Percentiles rank a stretch among this genome's conserved stretches.
Conservation (phyloP, 2,329 filamentous ascomycete species). For the Coleophoma cylindrospora region DNA sequence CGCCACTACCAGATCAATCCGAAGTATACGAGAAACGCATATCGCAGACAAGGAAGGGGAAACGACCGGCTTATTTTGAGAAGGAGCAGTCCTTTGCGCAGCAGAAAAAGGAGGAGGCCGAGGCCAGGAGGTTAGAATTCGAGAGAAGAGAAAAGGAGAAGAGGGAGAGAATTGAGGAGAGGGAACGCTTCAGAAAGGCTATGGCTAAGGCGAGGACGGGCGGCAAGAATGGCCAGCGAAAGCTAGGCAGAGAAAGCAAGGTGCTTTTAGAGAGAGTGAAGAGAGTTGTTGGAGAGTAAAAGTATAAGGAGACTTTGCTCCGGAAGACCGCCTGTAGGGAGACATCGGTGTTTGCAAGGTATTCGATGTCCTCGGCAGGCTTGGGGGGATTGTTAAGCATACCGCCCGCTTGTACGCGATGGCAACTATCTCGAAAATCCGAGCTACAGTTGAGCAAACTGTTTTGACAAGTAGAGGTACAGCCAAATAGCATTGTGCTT, state of each 20-base stretch:
- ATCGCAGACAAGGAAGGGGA: conserved; percentile 1
- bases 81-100: conserved; percentile 33
- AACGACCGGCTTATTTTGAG: conserved; percentile 28
- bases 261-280: conserved; percentile 61
- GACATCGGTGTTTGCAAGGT: too few species aligned
- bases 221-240: conserved; percentile 61
- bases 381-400: too few species aligned
- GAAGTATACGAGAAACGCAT: conserved; percentile 4
- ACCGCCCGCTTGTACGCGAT: too few species aligned
- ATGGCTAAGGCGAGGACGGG: conserved; percentile 46
- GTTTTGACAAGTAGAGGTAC: too few species aligned
- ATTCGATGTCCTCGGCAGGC: too few species aligned
- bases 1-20: conserved; percentile 4
- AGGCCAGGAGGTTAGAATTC: conserved; percentile 38
- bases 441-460: too few species aligned
- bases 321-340: too few species aligned
- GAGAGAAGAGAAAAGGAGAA: conserved; percentile 49
- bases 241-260: conserved; percentile 63
- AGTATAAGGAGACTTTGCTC: too few species aligned
- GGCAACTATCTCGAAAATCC: too few species aligned
- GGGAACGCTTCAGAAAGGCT: conserved; percentile 38
- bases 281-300: conserved; percentile 30
- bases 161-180: conserved; percentile 55
- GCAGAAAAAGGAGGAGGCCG: conserved; percentile 48
- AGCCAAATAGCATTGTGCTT: too few species aligned